Conservation (phyloP, 1,284 basidiomycete genomes). For the Phellinidium pouzarii region DNA sequence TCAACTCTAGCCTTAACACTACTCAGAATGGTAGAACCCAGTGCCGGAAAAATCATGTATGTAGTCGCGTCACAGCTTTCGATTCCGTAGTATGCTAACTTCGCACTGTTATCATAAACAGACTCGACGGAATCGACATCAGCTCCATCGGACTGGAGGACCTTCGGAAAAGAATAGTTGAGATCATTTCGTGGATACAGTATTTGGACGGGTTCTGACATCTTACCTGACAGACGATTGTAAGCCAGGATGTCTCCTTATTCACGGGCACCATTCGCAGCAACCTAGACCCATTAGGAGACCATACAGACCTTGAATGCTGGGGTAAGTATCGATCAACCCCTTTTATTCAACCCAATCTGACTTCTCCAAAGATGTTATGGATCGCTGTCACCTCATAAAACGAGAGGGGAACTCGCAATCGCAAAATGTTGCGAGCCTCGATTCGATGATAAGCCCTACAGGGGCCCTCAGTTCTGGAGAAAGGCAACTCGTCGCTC, state of each 20-base stretch:
- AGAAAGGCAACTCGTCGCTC: slow-evolving; percentile 74
- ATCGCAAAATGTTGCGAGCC: slow-evolving; percentile 25
- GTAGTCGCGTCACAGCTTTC: slow-evolving; percentile 20
- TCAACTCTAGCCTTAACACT: slow-evolving; percentile 72
- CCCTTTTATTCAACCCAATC: neutral
- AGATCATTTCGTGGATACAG: neutral
- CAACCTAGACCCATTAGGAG: slow-evolving; percentile 69
- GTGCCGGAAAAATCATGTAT: slow-evolving; percentile 62
- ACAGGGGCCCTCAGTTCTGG: slow-evolving; percentile 71
- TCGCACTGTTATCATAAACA: slow-evolving; percentile 24
- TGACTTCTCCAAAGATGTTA: slow-evolving; percentile 32
- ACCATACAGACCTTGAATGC: slow-evolving; percentile 58
- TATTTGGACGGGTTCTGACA: no score
- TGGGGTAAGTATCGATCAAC: slow-evolving; percentile 27
- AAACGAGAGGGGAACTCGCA: slow-evolving; percentile 24
- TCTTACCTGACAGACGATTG: slow-evolving; percentile 51
- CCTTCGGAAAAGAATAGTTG: slow-evolving; percentile 42
- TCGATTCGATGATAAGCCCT: slow-evolving; percentile 63
- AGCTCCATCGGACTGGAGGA: slow-evolving; percentile 78
- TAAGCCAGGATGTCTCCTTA: slow-evolving; percentile 78
- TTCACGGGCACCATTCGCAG: slow-evolving; percentile 82
- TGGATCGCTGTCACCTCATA: slow-evolving; percentile 57
- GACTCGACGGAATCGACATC: slow-evolving; percentile 82
- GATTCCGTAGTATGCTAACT: neutral
- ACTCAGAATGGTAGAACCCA: slow-evolving; percentile 76